These are phyloP conservation scores for Aleurites moluccanus DNA, from an alignment of 441 rosid genomes.

Conservation along the genomic window DNA sequence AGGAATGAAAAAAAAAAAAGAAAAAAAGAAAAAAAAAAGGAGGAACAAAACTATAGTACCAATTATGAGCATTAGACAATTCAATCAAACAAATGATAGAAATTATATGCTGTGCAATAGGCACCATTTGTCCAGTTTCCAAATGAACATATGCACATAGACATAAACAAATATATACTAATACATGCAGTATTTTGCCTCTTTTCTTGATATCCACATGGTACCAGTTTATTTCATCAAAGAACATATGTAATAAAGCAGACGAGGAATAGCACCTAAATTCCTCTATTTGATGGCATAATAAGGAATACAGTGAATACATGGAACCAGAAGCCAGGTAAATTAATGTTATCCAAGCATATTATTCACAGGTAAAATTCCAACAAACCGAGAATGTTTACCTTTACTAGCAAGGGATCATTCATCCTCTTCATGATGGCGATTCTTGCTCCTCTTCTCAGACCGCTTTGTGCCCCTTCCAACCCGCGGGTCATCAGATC, in stretches of 20 bases:
- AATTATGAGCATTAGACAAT: not conserved
- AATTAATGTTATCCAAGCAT: not conserved
- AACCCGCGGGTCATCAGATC: constrained; percentile 49
- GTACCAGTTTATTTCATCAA: not conserved
- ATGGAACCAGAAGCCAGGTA: not conserved
- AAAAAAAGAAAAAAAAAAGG: too few species aligned
- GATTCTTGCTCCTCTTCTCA: constrained; percentile 58
- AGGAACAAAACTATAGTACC: not conserved
- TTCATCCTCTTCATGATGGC: constrained; percentile 39
- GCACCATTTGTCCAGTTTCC: not conserved
- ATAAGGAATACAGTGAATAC: not conserved
- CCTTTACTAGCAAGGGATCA: constrained; percentile 20
- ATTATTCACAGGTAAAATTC: not conserved
- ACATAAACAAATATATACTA: not conserved
- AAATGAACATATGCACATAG: too few species aligned
- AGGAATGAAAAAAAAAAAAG: not conserved
- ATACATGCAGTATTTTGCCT: not conserved
- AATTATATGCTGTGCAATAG: not conserved
- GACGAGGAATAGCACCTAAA: not conserved
- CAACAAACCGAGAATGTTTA: not conserved
- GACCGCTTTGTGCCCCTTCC: constrained; percentile 60
- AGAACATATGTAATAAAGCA: not conserved
- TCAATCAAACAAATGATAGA: not conserved
- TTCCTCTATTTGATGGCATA: not conserved
- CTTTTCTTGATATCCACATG: not conserved